Evolutionary conservation across 305 asterid species (phyloP), one percentile per base, ranked within the genome.

Genomic region (Solanum chacoense): DNA sequence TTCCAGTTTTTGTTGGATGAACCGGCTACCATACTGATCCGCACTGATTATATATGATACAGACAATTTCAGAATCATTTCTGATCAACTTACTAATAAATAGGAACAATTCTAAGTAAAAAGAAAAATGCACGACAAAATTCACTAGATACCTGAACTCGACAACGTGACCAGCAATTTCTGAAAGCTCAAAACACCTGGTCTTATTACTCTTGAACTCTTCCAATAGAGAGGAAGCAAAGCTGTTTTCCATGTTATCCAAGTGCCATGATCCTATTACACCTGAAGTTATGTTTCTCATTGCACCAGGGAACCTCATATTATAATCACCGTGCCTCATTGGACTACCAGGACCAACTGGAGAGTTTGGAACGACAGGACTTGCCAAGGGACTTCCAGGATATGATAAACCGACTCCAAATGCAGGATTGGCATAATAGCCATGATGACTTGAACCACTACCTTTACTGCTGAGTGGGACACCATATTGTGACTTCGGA

Each of bases 121-220:
- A 45, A 45, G 2, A n/a, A 14, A 77, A 77, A 6, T 12, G 6
- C 32, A n/a, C 5, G 2, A 22, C 31, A 77, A 36, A 76, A 36
- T 77, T 16, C 55, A 77, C 32, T n/a, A 77, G 13, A 37, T 36
- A 77, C 98, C 98, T 96, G 89, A 96, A 96, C 91, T 96, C 98
- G 37, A 96, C 98, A 88, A 96, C 97, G 77, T 96, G 98, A 42
- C 97, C 96, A 42, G 93, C 91, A 88, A 96, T 96, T 90, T 94
- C 98, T 1, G 94, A 90, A 87, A 96, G 98, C 85, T 96, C 98
- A 90, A 95, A 96, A 89, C 97, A 93, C 89, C 89, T 95, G 76
- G 98, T 90, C 91, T 96, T 96, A 88, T 96, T 96, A 90, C 96
- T 94, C 95, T 96, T 96, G 85, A 96, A 96, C 93, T 95, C 98